phyloP scores from a whole-genome alignment of 805 yeast genomes.

The Metschnikowia amazonensis region DNA sequence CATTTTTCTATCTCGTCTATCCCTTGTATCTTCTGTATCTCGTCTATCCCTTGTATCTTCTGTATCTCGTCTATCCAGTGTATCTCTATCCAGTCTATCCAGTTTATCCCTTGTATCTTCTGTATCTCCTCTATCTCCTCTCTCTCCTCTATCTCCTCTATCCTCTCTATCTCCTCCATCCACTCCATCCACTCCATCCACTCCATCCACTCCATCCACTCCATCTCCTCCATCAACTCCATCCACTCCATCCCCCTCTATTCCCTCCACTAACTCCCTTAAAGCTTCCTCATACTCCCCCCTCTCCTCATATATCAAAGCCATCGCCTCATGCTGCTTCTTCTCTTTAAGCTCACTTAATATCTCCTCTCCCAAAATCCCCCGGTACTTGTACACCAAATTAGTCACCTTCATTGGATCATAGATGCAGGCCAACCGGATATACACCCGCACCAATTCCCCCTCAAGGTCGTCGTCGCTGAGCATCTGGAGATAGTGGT shows the following conservation, averaged over 20 bases:
- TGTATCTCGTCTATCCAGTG: too few species aligned
- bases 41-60: too few species aligned
- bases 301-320: slow-evolving; percentile 25
- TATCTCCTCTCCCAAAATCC: slow-evolving; percentile 5
- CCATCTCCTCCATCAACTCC: neutral
- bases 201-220: slow-evolving; percentile 13
- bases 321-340: slow-evolving; percentile 28
- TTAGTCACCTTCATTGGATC: slow-evolving; percentile 15
- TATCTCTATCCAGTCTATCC: too few species aligned
- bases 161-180: too few species aligned
- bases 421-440: slow-evolving; percentile 23
- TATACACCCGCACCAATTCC: slow-evolving; percentile 17
- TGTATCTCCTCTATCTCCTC: too few species aligned
- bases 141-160: too few species aligned
- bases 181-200: neutral
- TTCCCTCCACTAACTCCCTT: slow-evolving; percentile 24
- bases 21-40: too few species aligned
- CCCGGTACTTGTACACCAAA: slow-evolving; percentile 15
- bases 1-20: neutral
- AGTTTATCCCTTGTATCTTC: neutral
- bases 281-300: slow-evolving; percentile 30
- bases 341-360: slow-evolving; percentile 20
- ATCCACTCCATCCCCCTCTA: slow-evolving; percentile 18
- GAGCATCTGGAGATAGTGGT: slow-evolving; percentile 27
- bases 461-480: neutral